Conservation (phyloP, 2,329 filamentous ascomycete genomes). For the Cladosporium sp. region DNA sequence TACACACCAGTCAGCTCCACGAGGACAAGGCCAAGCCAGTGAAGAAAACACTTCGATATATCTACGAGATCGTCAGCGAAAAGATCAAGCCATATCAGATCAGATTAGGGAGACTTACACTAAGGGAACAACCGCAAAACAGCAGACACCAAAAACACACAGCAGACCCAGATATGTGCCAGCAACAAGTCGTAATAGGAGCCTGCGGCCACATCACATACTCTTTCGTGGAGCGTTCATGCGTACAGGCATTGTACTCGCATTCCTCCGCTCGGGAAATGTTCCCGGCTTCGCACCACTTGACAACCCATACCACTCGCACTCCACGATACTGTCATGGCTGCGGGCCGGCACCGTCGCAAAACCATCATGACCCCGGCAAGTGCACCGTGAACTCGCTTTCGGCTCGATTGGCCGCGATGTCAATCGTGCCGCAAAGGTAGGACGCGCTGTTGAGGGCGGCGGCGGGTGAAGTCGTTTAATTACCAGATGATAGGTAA, state of each 20-base stretch:
- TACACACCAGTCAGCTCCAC: neutral
- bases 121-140: neutral
- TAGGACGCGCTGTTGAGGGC: neutral
- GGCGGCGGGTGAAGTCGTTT: no score
- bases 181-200: neutral
- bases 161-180: neutral
- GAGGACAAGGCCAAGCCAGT: neutral
- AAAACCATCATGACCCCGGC: neutral
- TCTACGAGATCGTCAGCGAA: neutral
- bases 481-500: neutral
- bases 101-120: neutral
- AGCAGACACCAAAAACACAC: neutral
- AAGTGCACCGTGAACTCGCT: slow-evolving; percentile 2
- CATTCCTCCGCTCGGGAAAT: neutral
- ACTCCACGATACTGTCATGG: neutral
- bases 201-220: slow-evolving; percentile 3
- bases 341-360: neutral
- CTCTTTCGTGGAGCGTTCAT: neutral
- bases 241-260: neutral
- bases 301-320: neutral
- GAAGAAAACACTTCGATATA: neutral
- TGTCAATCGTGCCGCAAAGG: neutral
- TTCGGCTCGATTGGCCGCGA: neutral
- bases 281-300: neutral
- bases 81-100: neutral